phyloP scores from a whole-genome alignment of 1,284 basidiomycete species.

The Fomitopsis pinicola region DNA sequence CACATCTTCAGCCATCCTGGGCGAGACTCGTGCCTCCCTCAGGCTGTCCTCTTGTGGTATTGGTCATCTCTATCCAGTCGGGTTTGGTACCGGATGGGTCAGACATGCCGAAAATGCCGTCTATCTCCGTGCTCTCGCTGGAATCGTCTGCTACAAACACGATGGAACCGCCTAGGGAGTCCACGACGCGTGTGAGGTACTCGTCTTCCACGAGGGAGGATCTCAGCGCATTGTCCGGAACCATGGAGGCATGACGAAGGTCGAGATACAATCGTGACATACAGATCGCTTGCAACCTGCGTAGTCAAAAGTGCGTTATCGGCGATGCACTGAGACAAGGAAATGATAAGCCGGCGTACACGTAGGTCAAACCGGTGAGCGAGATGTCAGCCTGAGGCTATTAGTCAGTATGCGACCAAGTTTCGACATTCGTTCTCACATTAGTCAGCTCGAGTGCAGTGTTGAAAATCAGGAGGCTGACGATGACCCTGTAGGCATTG shows the following conservation, averaged over 20 bases:
- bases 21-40: neutral
- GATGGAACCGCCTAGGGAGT: neutral
- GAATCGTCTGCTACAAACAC: neutral
- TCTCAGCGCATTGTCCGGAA: neutral
- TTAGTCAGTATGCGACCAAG: neutral
- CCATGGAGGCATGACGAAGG: neutral
- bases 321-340: neutral
- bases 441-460: neutral
- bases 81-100: too few relatives aligned
- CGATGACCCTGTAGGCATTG: neutral
- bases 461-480: neutral
- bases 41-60: neutral
- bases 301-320: too few relatives aligned
- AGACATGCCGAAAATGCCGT: neutral
- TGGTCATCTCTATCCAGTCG: neutral
- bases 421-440: neutral
- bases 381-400: neutral
- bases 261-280: neutral
- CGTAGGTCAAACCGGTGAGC: neutral
- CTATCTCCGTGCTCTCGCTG: neutral
- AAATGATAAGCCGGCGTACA: neutral
- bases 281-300: neutral
- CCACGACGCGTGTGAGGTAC: neutral
- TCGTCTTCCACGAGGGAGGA: neutral
- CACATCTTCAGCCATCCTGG: too few relatives aligned